Base-by-base conservation (phyloP, 2,329 filamentous ascomycete species). In the Aspergillus versicolor region DNA sequence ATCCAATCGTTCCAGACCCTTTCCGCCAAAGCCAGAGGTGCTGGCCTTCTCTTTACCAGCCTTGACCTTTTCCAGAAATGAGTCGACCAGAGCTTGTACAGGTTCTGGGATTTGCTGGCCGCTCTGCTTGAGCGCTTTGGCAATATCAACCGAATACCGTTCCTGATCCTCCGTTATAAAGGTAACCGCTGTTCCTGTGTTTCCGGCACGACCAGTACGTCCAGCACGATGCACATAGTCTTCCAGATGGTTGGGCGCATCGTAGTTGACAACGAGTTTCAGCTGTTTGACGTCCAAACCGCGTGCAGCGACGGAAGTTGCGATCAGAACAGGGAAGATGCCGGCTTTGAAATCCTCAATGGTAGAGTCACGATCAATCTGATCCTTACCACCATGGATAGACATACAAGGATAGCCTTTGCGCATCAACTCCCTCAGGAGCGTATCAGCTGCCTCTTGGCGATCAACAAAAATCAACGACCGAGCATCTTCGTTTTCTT, bases 141-240 rank as follows among this genome's bases (percentile, higher is more conserved):
- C 87, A 59, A 97, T 91, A 64, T 95, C 92, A 11, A 90, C 84
- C 2, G 94, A 89, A 69, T 90, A 97, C 62, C 91, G 91, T 70
- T 96, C 92, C 73, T 99, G 92, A 46, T 95, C 90, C 42, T 91
- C 88, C 0, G 91, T 95, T 57, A 99, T 81, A 70, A 97, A 96
- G 0, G 94, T 99, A 50, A 99, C 90, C 0, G 94, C 94, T 40
- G 92, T 96, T 61, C 94, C 94, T 21, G 87, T 96, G 68, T 97
- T 96, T 41, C 94, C 94, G 45, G 94, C 94, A 70, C 94, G 88
- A 11, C 94, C 94, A 7, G 94, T 97, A 66, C 94, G 90, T 47
- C 94, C 94, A 54, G 90, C 91, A 61, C 94, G 88, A 73, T 97
- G 94, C 41, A 97, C 93, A 68, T 97, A 97, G 70, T 97, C 94